Conservation (phyloP, 2,329 filamentous ascomycete species). For the Blastomyces gilchristii region DNA sequence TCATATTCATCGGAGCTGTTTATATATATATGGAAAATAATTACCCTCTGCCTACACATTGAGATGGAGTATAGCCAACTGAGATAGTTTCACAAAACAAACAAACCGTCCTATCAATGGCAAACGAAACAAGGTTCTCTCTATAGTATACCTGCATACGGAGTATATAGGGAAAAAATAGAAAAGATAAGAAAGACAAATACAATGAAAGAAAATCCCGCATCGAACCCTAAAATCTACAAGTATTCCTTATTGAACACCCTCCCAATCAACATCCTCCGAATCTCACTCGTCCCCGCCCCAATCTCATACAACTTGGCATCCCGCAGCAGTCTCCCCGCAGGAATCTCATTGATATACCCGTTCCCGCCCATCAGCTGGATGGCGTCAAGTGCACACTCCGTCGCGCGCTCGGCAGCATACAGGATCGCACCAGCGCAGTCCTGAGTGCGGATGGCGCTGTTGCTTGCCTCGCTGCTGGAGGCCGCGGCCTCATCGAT, state of each 20-base stretch:
- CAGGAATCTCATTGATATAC: constrained; percentile 90
- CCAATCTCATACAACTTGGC: constrained; percentile 90
- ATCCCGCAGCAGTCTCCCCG: constrained; percentile 69
- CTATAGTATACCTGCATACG: no score
- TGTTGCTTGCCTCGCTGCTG: constrained; percentile 13
- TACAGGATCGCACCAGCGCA: constrained; percentile 92
- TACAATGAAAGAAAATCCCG: neutral
- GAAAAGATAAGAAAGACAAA: neutral
- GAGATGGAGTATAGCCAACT: no score
- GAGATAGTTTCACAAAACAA: no score
- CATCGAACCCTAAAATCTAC: neutral
- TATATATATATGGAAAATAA: no score
- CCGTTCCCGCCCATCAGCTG: constrained; percentile 92
- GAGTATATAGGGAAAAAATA: neutral
- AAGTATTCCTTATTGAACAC: constrained; percentile 75
- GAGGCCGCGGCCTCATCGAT: constrained; percentile 63
- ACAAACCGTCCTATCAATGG: no score
- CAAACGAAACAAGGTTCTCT: no score
- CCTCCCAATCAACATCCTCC: constrained; percentile 87
- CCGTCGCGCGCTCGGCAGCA: constrained; percentile 79
- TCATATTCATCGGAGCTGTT: no score
- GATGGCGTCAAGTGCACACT: constrained; percentile 49
- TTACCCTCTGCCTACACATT: no score
- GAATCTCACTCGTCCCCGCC: constrained; percentile 86
- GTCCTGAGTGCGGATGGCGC: constrained; percentile 67